Percentiles rank a stretch among this genome's conserved stretches.
These are phyloP conservation scores for Allium fistulosum DNA, from an alignment of 106 monocot genomes.

Conservation along the genomic window DNA sequence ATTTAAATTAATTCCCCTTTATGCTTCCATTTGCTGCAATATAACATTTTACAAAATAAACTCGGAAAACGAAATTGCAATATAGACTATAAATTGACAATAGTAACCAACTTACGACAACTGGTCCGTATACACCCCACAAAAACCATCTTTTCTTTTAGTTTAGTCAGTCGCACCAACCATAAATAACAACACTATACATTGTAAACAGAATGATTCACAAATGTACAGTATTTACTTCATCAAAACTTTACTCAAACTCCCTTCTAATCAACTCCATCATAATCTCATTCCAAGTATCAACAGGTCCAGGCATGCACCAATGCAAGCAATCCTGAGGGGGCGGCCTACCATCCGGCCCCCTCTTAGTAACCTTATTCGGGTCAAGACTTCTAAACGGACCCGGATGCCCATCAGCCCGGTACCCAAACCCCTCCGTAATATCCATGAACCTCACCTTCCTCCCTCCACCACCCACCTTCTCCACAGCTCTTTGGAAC, in stretches of 20 bases:
- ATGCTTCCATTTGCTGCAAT: no score
- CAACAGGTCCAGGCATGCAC: slow-evolving; percentile 3
- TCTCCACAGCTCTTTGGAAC: slow-evolving; percentile 1
- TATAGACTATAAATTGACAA: no score
- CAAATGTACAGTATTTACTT: no score
- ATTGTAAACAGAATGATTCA: no score
- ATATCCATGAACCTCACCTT: slow-evolving; percentile 30
- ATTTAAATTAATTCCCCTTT: no score
- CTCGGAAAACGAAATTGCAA: no score
- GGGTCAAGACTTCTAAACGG: slow-evolving; percentile 26
- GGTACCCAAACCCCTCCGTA: slow-evolving; percentile 32
- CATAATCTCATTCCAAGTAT: background rate
- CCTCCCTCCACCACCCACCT: background rate
- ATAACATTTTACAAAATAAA: no score
- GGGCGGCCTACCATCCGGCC: background rate
- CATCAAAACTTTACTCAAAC: background rate
- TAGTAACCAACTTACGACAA: no score
- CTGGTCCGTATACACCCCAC: no score
- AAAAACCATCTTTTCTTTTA: no score
- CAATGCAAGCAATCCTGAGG: slow-evolving; percentile 1
- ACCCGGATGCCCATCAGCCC: slow-evolving; percentile 54
- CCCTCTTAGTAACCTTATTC: slow-evolving; percentile 8
- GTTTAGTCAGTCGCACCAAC: no score
- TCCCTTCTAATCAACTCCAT: slow-evolving; percentile 1
- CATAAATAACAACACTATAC: no score